Evolutionary conservation across 164 flowering plant species (phyloP).

Genomic region (Dillenia turbinata): DNA sequence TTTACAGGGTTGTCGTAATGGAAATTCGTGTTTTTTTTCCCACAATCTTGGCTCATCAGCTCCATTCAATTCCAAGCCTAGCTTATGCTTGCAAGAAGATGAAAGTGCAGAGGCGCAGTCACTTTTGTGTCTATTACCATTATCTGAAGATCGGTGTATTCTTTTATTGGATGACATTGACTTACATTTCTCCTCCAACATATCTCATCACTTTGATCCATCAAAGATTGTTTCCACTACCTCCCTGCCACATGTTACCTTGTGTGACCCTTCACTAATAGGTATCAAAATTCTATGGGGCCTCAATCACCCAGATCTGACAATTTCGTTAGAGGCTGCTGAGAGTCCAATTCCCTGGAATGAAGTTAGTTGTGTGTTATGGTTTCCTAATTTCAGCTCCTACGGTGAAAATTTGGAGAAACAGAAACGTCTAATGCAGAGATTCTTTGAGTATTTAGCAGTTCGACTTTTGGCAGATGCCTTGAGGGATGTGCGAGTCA

Average conservation of each 20-base stretch:
- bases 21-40: conserved; percentile 66
- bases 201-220: conserved; percentile 40
- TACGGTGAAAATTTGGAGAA: conserved; percentile 32
- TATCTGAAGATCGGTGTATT: conserved; percentile 38
- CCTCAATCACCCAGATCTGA: conserved; percentile 40
- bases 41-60: conserved; percentile 40
- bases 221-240: conserved; percentile 58
- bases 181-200: conserved; percentile 47
- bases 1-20: conserved; percentile 91
- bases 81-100: conserved; percentile 55
- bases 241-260: conserved; percentile 24
- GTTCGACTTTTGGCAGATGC: conserved; percentile 63
- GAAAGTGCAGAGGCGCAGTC: conserved; percentile 29
- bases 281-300: conserved; percentile 46
- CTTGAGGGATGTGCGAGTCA: conserved; percentile 48
- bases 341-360: conserved; percentile 52
- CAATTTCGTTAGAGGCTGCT: conserved; percentile 34
- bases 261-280: conserved; percentile 30
- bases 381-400: conserved; percentile 59
- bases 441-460: conserved; percentile 67
- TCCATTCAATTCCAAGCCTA: conserved; percentile 18
- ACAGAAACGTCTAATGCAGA: conserved; percentile 38
- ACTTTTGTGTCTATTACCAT: conserved; percentile 46
- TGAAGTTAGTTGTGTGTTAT: conserved; percentile 56
- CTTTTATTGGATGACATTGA: conserved; percentile 71